Conservation (phyloP, 345 rosid species). For the Citrus glauca region DNA sequence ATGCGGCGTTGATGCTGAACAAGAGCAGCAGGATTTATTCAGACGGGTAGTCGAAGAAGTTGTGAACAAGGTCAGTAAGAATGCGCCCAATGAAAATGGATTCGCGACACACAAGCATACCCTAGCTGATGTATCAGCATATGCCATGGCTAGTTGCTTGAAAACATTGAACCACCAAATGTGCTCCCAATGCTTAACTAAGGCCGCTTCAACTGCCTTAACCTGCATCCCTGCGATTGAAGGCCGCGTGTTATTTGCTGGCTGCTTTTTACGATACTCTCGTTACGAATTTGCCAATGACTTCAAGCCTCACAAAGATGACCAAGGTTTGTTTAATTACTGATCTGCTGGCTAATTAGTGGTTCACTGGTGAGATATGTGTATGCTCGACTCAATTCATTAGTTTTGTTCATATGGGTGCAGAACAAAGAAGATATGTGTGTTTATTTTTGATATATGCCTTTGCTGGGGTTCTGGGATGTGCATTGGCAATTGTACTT, state of each 20-base stretch:
- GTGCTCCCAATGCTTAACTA: conserved; percentile 33
- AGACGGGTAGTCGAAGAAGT: conserved; percentile 27
- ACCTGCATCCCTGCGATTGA: conserved; percentile 39
- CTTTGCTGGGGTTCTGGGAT: not conserved
- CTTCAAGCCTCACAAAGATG: not conserved
- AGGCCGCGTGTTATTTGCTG: conserved; percentile 44
- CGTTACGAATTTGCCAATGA: conserved; percentile 28
- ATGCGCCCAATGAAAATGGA: conserved; percentile 31
- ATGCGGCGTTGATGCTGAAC: conserved; percentile 24
- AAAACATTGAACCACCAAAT: conserved; percentile 28
- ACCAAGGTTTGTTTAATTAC: not conserved
- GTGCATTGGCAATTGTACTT: conserved; percentile 19
- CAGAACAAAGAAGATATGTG: not conserved
- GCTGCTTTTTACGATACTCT: conserved; percentile 53
- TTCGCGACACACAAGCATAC: conserved; percentile 16
- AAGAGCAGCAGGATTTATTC: not conserved
- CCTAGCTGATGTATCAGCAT: conserved; percentile 16
- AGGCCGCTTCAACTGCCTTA: conserved; percentile 27
- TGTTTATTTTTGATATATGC: not conserved
- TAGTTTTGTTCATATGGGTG: not conserved
- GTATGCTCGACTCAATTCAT: not conserved
- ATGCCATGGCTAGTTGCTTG: conserved; percentile 46
- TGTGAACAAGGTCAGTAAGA: conserved; percentile 6
- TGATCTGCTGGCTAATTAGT: not conserved
- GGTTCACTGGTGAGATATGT: not conserved